These are phyloP conservation scores for Leucogyrophana mollusca DNA, from an alignment of 768 basidiomycete genomes.

Conservation along the genomic window DNA sequence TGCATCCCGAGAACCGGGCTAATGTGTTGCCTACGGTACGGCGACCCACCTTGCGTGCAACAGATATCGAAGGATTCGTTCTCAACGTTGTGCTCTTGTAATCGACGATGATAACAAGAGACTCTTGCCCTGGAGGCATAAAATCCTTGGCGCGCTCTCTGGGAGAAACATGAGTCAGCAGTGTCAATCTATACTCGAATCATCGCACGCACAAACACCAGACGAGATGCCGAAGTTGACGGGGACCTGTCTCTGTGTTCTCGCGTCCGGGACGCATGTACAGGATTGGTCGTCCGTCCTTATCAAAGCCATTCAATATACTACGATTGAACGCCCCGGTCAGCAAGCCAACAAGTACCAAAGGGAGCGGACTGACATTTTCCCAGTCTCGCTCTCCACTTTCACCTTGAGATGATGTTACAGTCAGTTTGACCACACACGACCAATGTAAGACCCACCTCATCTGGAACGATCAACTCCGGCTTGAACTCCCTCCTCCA, in stretches of 20 bases:
- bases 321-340: conserved; percentile 33
- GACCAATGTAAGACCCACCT: conserved; percentile 35
- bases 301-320: conserved; percentile 82
- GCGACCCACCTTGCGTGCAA: conserved; percentile 65
- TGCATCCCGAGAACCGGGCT: too few relatives aligned
- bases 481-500: conserved; percentile 87
- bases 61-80: conserved; percentile 80
- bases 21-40: too few relatives aligned
- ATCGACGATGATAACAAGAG: conserved; percentile 81
- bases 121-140: conserved; percentile 83
- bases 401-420: conserved; percentile 40
- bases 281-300: conserved; percentile 81
- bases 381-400: conserved; percentile 81
- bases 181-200: neutral
- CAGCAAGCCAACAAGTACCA: neutral
- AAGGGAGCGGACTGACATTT: conserved; percentile 58
- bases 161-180: conserved; percentile 4
- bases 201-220: conserved; percentile 69
- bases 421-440: conserved; percentile 2
- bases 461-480: conserved; percentile 79
- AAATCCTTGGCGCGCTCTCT: conserved; percentile 89
- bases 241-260: conserved; percentile 74
- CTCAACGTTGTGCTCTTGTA: conserved; percentile 80
- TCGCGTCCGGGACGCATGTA: conserved; percentile 89
- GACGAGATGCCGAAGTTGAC: conserved; percentile 83